Percentiles rank a stretch among this genome's conserved stretches.
Evolutionary conservation across 1,284 basidiomycete species (phyloP).

Genomic region (Hymenochaete sp.): DNA sequence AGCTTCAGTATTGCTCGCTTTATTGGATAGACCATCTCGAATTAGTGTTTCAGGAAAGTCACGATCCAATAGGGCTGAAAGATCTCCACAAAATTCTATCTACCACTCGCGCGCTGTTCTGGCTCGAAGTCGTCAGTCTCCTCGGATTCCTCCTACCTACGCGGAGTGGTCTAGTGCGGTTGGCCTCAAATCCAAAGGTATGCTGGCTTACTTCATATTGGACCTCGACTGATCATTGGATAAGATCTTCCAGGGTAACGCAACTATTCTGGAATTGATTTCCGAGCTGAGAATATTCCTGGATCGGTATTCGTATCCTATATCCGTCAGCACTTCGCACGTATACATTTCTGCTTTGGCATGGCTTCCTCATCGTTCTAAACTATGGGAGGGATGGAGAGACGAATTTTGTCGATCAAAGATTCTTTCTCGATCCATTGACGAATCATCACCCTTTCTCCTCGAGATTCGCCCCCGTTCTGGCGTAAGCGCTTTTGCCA

Average conservation of each 20-base stretch:
- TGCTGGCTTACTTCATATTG: no score
- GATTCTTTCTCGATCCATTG: slow-evolving; percentile 5
- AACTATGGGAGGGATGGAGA: no score
- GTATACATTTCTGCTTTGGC: slow-evolving; percentile 14
- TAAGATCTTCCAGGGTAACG: no score
- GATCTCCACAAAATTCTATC: slow-evolving; percentile 15
- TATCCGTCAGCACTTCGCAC: neutral
- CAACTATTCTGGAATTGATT: no score
- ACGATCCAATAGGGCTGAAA: neutral
- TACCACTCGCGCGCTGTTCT: neutral
- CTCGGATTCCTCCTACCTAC: neutral
- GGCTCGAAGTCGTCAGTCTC: slow-evolving; percentile 5
- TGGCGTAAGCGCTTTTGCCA: neutral
- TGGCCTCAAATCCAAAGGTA: neutral
- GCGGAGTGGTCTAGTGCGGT: neutral
- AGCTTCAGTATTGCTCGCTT: neutral
- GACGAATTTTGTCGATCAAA: slow-evolving; percentile 6
- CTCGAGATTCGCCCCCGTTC: no score
- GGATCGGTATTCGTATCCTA: neutral
- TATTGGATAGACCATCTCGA: neutral
- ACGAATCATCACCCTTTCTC: neutral
- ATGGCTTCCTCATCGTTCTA: no score
- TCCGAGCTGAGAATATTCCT: no score
- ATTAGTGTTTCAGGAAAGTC: no score
- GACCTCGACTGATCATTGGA: no score